phyloP scores from a whole-genome alignment of 2,329 filamentous ascomycete species.

The Phaeosphaeria sp. region DNA sequence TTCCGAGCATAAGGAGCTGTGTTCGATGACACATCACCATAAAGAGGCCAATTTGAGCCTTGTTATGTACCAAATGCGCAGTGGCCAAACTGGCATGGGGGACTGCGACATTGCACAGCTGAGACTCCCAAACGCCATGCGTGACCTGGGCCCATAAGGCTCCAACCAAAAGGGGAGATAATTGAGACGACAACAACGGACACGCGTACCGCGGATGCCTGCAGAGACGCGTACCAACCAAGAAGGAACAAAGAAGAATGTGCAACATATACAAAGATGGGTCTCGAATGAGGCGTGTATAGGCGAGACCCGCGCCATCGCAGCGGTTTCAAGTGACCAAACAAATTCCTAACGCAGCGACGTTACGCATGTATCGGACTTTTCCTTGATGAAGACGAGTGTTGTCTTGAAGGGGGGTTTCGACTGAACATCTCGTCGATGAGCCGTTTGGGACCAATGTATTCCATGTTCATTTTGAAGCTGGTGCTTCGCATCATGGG shows the following conservation, averaged over 20 bases:
- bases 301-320: constrained; percentile 15
- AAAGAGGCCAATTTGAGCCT: neutral
- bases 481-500: constrained; percentile 58
- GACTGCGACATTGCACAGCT: constrained; percentile 25
- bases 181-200: constrained; percentile 14
- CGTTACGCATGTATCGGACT: constrained; percentile 17
- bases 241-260: constrained; percentile 30
- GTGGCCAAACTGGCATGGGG: constrained; percentile 4
- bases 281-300: constrained; percentile 21
- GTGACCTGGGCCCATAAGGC: constrained; percentile 10
- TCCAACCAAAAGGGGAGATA: neutral
- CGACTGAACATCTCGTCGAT: constrained; percentile 70
- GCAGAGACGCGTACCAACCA: constrained; percentile 24
- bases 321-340: constrained; percentile 21
- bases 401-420: constrained; percentile 32
- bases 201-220: constrained; percentile 1
- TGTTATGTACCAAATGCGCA: constrained; percentile 12
- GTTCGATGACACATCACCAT: constrained; percentile 20
- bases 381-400: constrained; percentile 34
- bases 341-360: constrained; percentile 8
- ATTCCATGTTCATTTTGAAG: constrained; percentile 65
- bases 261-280: constrained; percentile 30
- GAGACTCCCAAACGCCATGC: constrained; percentile 7
- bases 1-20: constrained; percentile 12
- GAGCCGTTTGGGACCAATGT: constrained; percentile 66